Evolutionary conservation across 2,329 filamentous ascomycete genomes (phyloP), one percentile per base, ranked within the genome.

Genomic region (Ascochyta viciae-villosae): DNA sequence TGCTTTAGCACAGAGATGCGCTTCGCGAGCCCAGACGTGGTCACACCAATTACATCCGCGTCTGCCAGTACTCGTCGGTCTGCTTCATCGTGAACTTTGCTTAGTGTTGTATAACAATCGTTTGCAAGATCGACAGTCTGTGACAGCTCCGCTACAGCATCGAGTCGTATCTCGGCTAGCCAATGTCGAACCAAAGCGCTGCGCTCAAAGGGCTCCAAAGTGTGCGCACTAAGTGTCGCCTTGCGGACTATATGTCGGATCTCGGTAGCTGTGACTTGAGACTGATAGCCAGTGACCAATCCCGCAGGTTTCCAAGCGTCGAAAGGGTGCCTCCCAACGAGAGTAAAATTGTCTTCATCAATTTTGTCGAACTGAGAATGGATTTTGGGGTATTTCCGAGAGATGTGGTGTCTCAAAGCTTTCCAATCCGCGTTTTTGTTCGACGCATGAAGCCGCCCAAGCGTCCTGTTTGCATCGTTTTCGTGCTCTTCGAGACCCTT

Each of bases 11-110:
- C 60, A 0, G 77, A 70, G 0, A 85, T 69, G 15, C 84, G 75
- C 73, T 65, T 85, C 78, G 86, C 86, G 2, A 88, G 73, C 0
- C 85, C 85, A 0, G 82, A 84, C 0, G 86, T 88, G 0, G 86
- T 89, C 1, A 86, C 73, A 0, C 86, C 86, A 39, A 89, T 80
- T 4, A 89, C 76, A 5, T 83, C 72, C 0, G 82, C 82, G 19
- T 71, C 62, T 23, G 70, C 61, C 1, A 81, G 58, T 0, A 77
- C 66, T 12, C 78, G 67, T n/a, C 74, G 71, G 15, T 78, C 71
- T 1, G 68, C n/a, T n/a, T 81, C 78, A 2, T 72, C 64, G 13
- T 72, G 62, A n/a, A 76, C 64, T 1, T 70, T 63, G 15, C 16
- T 46, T 10, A 71, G 7, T 2, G 50, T 19, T 2, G 22, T 22